Evolutionary conservation across 2,329 filamentous ascomycete species (phyloP).

Genomic region (Penicillium sp.): DNA sequence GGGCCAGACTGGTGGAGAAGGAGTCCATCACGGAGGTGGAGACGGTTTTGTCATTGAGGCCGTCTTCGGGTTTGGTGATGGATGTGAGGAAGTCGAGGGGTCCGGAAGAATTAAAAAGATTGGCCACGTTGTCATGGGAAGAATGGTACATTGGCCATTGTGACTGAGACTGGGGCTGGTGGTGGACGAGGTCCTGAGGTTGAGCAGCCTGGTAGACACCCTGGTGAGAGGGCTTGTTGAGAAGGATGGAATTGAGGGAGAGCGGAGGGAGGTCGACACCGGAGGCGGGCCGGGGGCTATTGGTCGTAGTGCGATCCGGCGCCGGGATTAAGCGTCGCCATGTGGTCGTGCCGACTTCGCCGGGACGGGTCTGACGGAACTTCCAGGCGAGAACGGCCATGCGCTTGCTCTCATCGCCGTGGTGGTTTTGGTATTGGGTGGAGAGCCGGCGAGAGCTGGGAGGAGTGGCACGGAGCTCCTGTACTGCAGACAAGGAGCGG

Average conservation of each 20-base stretch:
- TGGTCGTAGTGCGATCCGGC: slow-evolving; percentile 35
- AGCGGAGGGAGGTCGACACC: slow-evolving; percentile 38
- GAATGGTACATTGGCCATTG: slow-evolving; percentile 38
- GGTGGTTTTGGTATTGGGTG: slow-evolving; percentile 25
- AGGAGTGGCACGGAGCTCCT: slow-evolving; percentile 43
- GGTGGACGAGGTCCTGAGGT: slow-evolving; percentile 32
- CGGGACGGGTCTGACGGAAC: slow-evolving; percentile 43
- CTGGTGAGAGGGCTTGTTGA: slow-evolving; percentile 30
- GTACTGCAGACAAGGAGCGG: slow-evolving; percentile 44
- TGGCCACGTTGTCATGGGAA: slow-evolving; percentile 34
- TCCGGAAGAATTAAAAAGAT: slow-evolving; percentile 33
- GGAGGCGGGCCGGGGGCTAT: slow-evolving; percentile 34
- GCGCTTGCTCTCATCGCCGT: slow-evolving; percentile 33
- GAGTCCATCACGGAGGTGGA: slow-evolving; percentile 37
- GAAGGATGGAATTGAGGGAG: slow-evolving; percentile 35
- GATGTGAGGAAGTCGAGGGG: slow-evolving; percentile 36
- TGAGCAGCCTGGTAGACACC: slow-evolving; percentile 34
- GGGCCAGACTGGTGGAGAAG: slow-evolving; percentile 31
- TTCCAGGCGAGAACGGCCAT: slow-evolving; percentile 48
- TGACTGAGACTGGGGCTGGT: slow-evolving; percentile 28
- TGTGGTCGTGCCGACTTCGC: slow-evolving; percentile 43
- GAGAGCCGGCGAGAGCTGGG: slow-evolving; percentile 27
- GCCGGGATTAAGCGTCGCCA: slow-evolving; percentile 44
- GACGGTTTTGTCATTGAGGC: slow-evolving; percentile 33
- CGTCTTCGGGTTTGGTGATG: slow-evolving; percentile 36